These are phyloP conservation scores for Ophiostoma triangulosporum DNA, from an alignment of 2,329 filamentous ascomycete species.

Conservation along the genomic window DNA sequence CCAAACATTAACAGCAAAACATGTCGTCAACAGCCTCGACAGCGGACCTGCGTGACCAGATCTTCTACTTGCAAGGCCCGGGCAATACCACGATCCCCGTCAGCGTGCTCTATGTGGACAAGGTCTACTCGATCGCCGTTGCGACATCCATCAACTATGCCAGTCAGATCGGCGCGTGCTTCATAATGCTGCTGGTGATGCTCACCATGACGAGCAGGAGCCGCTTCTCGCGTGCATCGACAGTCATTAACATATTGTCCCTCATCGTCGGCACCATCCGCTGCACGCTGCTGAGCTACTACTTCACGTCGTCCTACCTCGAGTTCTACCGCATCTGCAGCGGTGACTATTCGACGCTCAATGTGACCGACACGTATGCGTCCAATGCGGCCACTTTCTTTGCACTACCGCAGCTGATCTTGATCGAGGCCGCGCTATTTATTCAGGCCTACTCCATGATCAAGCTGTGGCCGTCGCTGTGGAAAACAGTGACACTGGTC, in stretches of 20 bases:
- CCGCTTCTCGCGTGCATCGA: conserved; percentile 51
- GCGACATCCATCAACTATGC: conserved; percentile 13
- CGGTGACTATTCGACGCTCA: conserved; percentile 38
- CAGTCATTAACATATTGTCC: conserved; percentile 49
- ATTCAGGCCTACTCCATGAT: conserved; percentile 41
- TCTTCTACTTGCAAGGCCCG: not conserved
- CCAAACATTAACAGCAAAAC: not conserved
- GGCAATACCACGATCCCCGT: conserved; percentile 6
- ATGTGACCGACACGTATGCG: conserved; percentile 21
- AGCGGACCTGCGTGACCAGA: not conserved
- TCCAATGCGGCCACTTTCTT: conserved; percentile 29
- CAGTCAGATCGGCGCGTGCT: conserved; percentile 22
- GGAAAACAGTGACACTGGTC: conserved; percentile 18
- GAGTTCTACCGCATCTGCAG: conserved; percentile 48
- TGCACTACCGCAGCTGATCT: conserved; percentile 29
- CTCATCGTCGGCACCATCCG: conserved; percentile 49
- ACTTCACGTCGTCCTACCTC: conserved; percentile 46
- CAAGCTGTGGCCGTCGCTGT: conserved; percentile 29
- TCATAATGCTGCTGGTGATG: conserved; percentile 51
- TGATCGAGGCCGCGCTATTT: conserved; percentile 33
- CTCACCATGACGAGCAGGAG: conserved; percentile 51
- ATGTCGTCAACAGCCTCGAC: not conserved
- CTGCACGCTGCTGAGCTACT: conserved; percentile 40
- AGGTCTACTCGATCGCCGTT: not conserved
- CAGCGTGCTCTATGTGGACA: conserved; percentile 10